Evolutionary conservation across 345 rosid genomes (phyloP), one percentile per base, ranked within the genome.

Genomic region (Luvunga scandens): DNA sequence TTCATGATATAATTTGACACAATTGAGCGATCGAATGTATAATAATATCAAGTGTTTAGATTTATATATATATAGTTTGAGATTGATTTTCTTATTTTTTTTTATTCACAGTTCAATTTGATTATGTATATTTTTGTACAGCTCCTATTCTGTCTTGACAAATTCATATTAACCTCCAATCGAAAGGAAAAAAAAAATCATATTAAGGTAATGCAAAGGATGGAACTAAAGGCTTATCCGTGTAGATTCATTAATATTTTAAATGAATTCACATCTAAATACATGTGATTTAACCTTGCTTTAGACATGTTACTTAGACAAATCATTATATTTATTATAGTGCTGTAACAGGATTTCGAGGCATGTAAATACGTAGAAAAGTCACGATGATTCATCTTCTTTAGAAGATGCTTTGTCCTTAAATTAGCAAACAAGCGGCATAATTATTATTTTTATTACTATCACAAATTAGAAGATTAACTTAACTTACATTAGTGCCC

Each of bases 401-500:
- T 68, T 28, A 66, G 28, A 66, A 50, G 80, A 22, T 55, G 28
- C 42, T 42, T 68, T 75, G 79, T 69, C 22, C 62, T 71, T 72
- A 72, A 53, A 71, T 75, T 67, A 79, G 75, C 69, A 73, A 57
- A 63, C 75, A 69, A 19, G 33, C 64, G 39, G 50, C 68, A 76
- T 59, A 50, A 65, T 31, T 65, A 72, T 75, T 77, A 65, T 75
- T 81, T 60, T 31, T 65, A 72, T 75, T 77, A 65, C 72, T 81
- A 81, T 76, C 74, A 79, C 76, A 73, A 30, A 85, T 86, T 76
- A 85, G 84, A 81, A n/a, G 74, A 63, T 61, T 61, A 6, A 69
- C 57, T 84, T 62, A 77, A 71, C 85, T 82, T 75, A 80, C 80
- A 85, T 79, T 68, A 75, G 83, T 75, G 73, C 78, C 13, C 78